Evolutionary conservation across 1,284 basidiomycete species (phyloP), one percentile per base, ranked within the genome.

Genomic region (Puccinia horiana): DNA sequence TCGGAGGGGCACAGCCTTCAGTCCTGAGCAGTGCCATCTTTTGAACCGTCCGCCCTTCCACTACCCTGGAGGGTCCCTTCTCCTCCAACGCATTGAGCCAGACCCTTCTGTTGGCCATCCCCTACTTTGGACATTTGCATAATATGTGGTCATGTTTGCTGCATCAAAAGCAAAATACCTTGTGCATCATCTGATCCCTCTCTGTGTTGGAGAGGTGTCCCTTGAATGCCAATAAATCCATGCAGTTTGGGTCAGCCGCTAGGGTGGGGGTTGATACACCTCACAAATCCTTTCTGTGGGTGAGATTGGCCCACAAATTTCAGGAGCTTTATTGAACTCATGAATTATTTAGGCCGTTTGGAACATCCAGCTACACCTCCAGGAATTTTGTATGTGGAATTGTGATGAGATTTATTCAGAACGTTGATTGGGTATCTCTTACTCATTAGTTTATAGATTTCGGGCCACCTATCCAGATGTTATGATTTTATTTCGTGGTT

Each of bases 21-120:
- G 8, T 9, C 63, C 63, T 67, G 63, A 67, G 63, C 63, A 18
- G 5, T n/a, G 11, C 63, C 63, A 67, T 67, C 29, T 67, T 67
- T 67, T 67, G 63, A 67, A 14, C 0, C 6, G 32, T 69, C 32
- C 20, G 65, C 65, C 23, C 65, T 40, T 9, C 65, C 29, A 69
- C 37, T 6, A 20, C 32, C 65, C 12, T 14, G 26, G 20, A 23
- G 12, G n/a, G n/a, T n/a, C n/a, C 44, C 44, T 47, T 16, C 44
- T 47, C 63, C 40, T 65, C 63, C 40, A 65, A 65, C 16, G 29
- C 63, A 29, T 32, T 40, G n/a, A 65, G 16, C 16, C 63, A 26
- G 16, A 40, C 63, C 40, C 63, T 20, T 35, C 18, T 18, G 1
- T 26, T 40, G 4, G 18, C 63, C 40, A 20, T 65, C 16, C 44